Evolutionary conservation across 345 rosid genomes (phyloP).

Genomic region (Arabidopsis suecica): DNA sequence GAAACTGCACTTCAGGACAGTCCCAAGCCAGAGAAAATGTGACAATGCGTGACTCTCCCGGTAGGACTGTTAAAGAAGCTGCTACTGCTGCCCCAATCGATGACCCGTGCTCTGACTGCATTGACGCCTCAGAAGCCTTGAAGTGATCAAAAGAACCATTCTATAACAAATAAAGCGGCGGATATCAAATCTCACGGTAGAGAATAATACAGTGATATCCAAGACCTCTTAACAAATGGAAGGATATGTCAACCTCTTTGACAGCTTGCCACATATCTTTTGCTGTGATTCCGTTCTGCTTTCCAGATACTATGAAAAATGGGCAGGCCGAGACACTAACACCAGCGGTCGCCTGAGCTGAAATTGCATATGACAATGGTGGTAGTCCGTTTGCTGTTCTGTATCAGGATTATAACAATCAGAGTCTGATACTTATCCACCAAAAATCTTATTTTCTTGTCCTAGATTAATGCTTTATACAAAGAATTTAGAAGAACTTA

Average conservation of each 20-base stretch:
- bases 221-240: conserved; percentile 1
- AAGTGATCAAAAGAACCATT: conserved; percentile 74
- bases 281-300: conserved; percentile 69
- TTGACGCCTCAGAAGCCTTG: conserved; percentile 44
- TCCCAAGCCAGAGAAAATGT: conserved; percentile 95
- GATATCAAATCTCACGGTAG: not conserved
- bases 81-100: conserved; percentile 96
- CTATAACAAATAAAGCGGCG: conserved; percentile 46
- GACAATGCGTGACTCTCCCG: conserved; percentile 57
- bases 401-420: conserved; percentile 37
- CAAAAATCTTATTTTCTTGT: not conserved
- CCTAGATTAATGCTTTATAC: not conserved
- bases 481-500: conserved; percentile 43
- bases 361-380: conserved; percentile 68
- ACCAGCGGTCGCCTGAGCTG: conserved; percentile 68
- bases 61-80: conserved; percentile 67
- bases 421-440: conserved; percentile 7
- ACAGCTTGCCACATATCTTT: conserved; percentile 87
- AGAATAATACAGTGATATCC: not conserved
- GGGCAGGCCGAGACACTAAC: conserved; percentile 79
- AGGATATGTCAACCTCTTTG: conserved; percentile 60
- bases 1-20: conserved; percentile 81
- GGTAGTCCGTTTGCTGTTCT: conserved; percentile 70
- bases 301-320: conserved; percentile 71
- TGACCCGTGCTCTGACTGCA: conserved; percentile 73